Conservation (phyloP, 2,329 filamentous ascomycete genomes). For the Penicillium sp. region DNA sequence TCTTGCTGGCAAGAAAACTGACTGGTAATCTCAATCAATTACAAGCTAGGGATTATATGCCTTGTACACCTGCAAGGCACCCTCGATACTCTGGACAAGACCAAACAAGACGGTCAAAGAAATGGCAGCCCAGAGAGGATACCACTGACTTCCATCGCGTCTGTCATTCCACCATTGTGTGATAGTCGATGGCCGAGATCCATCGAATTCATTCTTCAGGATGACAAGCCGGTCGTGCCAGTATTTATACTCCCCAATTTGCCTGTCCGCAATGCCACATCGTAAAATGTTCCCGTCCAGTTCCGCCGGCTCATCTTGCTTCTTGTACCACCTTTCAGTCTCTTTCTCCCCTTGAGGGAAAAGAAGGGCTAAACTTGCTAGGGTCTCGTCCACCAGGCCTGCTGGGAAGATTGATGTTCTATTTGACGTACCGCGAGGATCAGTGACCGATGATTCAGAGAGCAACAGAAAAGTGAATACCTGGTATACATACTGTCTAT, state of each 20-base stretch:
- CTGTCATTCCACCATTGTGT: background rate
- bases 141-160: background rate
- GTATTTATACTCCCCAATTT: background rate
- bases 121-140: background rate
- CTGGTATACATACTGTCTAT: background rate
- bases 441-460: too few relatives aligned
- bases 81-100: background rate
- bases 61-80: background rate
- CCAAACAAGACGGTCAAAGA: background rate
- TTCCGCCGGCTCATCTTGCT: background rate
- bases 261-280: background rate
- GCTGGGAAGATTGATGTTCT: background rate
- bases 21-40: too few relatives aligned
- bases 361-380: background rate
- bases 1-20: too few relatives aligned
- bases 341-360: background rate
- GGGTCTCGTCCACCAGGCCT: background rate
- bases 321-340: background rate
- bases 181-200: background rate
- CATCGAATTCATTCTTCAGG: background rate
- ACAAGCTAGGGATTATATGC: slow-evolving; percentile 33
- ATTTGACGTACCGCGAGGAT: too few relatives aligned
- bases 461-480: too few relatives aligned
- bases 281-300: too few relatives aligned
- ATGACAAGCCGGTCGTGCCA: background rate